A percentile compares a stretch with the other conserved stretches of the same genome.
These are phyloP conservation scores for Aspergillus hancockii DNA, from an alignment of 495 filamentous ascomycete species.

Conservation along the genomic window DNA sequence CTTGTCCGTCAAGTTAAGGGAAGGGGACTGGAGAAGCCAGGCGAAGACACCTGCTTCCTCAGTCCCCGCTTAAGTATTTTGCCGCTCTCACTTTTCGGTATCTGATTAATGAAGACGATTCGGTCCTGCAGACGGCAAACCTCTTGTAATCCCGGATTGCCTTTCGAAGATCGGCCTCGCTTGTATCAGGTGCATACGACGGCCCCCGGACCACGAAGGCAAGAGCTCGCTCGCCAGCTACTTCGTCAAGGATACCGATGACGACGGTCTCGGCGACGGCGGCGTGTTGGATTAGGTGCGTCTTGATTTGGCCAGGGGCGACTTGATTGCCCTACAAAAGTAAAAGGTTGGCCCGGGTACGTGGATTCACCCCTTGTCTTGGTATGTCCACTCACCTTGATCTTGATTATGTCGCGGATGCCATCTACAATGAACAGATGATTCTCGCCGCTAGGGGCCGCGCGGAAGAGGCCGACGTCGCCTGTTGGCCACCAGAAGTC, in stretches of 20 bases:
- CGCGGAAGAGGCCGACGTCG: constrained; percentile 53
- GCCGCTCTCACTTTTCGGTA: constrained; percentile 76
- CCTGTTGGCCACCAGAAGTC: constrained; percentile 56
- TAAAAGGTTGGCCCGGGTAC: background rate
- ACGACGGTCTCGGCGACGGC: constrained; percentile 72
- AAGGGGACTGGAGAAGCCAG: background rate
- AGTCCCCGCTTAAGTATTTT: constrained; percentile 74
- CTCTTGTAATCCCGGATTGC: constrained; percentile 46
- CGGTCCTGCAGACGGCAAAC: constrained; percentile 25
- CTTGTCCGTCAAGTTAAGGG: background rate
- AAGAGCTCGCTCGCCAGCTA: constrained; percentile 72
- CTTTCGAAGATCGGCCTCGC: constrained; percentile 25
- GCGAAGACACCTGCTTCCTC: constrained; percentile 22
- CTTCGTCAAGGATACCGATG: constrained; percentile 65
- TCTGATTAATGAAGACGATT: constrained; percentile 65
- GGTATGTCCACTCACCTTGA: constrained; percentile 41
- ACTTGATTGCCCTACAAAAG: constrained; percentile 63
- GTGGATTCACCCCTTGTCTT: background rate
- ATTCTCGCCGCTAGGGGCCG: constrained; percentile 42
- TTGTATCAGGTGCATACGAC: constrained; percentile 28
- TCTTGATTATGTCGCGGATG: constrained; percentile 84
- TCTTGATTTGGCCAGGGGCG: constrained; percentile 76
- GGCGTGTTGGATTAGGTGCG: constrained; percentile 71
- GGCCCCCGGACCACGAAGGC: constrained; percentile 69
- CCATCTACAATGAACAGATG: constrained; percentile 75